phyloP scores from a whole-genome alignment of 1,284 basidiomycete species.

The Leccinum pallidistipes region DNA sequence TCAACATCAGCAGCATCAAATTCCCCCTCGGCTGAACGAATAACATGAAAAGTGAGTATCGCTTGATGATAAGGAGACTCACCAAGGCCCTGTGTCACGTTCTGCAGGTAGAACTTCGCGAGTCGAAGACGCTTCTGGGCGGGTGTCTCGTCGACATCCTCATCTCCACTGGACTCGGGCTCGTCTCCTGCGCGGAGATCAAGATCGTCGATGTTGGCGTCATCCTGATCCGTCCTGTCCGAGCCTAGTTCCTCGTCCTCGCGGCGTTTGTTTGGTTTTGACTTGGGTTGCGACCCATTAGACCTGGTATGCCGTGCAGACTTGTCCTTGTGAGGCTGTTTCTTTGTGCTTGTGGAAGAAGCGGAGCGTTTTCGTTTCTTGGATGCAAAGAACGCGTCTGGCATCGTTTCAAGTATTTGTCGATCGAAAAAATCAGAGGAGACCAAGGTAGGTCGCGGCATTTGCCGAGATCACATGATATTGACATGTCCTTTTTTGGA shows the following conservation, averaged over 20 bases:
- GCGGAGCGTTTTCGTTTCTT: slow-evolving; percentile 66
- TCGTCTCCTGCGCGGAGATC: slow-evolving; percentile 69
- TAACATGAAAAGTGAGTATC: slow-evolving; percentile 1
- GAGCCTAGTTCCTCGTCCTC: slow-evolving; percentile 75
- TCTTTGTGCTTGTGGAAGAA: slow-evolving; percentile 32
- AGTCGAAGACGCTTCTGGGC: slow-evolving; percentile 91
- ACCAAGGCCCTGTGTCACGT: slow-evolving; percentile 79
- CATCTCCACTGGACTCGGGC: slow-evolving; percentile 65
- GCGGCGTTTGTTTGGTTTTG: slow-evolving; percentile 36
- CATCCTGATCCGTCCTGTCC: slow-evolving; percentile 60
- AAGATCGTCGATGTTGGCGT: slow-evolving; percentile 73
- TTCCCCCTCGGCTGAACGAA: slow-evolving; percentile 67
- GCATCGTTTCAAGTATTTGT: slow-evolving; percentile 47
- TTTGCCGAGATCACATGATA: slow-evolving; percentile 14
- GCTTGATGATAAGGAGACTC: slow-evolving; percentile 31
- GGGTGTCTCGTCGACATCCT: slow-evolving; percentile 88
- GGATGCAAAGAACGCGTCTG: slow-evolving; percentile 79
- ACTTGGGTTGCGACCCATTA: slow-evolving; percentile 27
- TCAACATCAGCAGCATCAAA: slow-evolving; percentile 95
- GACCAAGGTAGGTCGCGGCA: slow-evolving; percentile 9
- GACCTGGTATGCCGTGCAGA: slow-evolving; percentile 18
- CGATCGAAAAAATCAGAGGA: slow-evolving; percentile 24
- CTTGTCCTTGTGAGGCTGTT: slow-evolving; percentile 26
- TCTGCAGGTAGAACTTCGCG: slow-evolving; percentile 89
- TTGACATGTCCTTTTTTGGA: background rate